A percentile compares a stretch with the other conserved stretches of the same genome.
Evolutionary conservation across 192 early-diverging fungal genomes (phyloP).

Genomic region (Backusella macrospora): DNA sequence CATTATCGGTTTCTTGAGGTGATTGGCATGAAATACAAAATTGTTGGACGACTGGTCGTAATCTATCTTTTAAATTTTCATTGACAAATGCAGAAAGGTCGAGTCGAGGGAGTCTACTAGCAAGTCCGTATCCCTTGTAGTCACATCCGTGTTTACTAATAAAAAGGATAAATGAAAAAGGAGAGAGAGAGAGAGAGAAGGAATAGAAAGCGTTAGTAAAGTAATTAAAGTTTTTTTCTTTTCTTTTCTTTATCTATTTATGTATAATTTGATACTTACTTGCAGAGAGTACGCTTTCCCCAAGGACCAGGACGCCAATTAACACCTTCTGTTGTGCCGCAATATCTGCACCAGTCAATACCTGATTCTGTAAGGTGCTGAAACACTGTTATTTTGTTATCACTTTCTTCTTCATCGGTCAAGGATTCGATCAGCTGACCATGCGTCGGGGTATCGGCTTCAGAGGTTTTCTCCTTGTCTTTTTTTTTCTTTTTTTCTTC

Average conservation of each 20-base stretch:
- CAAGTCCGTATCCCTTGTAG: slow-evolving; percentile 92
- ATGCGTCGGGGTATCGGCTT: slow-evolving; percentile 3
- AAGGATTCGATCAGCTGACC: slow-evolving; percentile 9
- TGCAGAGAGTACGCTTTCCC: slow-evolving; percentile 92
- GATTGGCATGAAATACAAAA: slow-evolving; percentile 75
- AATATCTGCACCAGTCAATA: slow-evolving; percentile 89
- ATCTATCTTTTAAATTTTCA: slow-evolving; percentile 75
- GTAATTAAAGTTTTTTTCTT: background rate
- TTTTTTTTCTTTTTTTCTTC: background rate
- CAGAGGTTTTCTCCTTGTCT: background rate
- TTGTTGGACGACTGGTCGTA: slow-evolving; percentile 82
- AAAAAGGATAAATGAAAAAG: slow-evolving; percentile 2
- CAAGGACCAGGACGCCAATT: slow-evolving; percentile 92
- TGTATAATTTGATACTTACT: slow-evolving; percentile 48
- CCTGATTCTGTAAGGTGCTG: slow-evolving; percentile 60
- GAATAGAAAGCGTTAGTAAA: no score
- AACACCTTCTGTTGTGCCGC: slow-evolving; percentile 83
- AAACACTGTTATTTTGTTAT: slow-evolving; percentile 55
- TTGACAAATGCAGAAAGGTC: slow-evolving; percentile 75
- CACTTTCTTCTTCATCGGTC: slow-evolving; percentile 37
- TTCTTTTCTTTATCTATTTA: background rate
- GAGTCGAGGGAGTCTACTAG: slow-evolving; percentile 80
- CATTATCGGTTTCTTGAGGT: slow-evolving; percentile 52
- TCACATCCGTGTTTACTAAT: slow-evolving; percentile 87
- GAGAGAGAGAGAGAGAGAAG: background rate